These are phyloP conservation scores for Populus tomentosa DNA, from an alignment of 441 rosid genomes.

Conservation along the genomic window DNA sequence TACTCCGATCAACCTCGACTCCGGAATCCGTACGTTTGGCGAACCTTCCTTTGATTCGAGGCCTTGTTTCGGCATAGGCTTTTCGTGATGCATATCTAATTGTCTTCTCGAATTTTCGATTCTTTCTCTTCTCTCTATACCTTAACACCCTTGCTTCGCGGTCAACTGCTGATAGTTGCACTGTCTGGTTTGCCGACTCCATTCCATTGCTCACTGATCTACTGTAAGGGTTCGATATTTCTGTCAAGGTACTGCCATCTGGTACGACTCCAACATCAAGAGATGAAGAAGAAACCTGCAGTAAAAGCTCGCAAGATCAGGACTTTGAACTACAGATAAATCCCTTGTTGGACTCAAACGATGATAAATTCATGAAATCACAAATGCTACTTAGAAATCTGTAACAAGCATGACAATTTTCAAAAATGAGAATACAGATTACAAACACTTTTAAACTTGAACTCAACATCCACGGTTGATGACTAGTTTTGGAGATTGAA, in stretches of 20 bases:
- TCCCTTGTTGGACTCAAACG: neutral
- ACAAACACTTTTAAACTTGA: too few species aligned
- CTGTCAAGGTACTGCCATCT: constrained; percentile 57
- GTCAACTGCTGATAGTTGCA: constrained; percentile 62
- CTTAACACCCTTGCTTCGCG: constrained; percentile 88
- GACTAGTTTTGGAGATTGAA: too few species aligned
- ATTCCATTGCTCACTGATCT: constrained; percentile 23
- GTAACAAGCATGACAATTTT: too few species aligned
- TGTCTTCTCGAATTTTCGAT: constrained; percentile 92
- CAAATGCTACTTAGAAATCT: too few species aligned
- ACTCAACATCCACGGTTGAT: too few species aligned
- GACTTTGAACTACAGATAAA: neutral
- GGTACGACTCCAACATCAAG: constrained; percentile 93
- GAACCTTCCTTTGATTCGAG: constrained; percentile 88
- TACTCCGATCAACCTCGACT: constrained; percentile 39
- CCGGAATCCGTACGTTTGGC: constrained; percentile 60
- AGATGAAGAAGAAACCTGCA: constrained; percentile 83
- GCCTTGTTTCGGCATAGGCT: constrained; percentile 95
- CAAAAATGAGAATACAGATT: too few species aligned
- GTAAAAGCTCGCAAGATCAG: neutral
- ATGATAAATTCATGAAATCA: neutral
- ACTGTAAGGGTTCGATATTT: constrained; percentile 51
- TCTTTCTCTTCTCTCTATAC: constrained; percentile 98
- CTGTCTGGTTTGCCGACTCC: constrained; percentile 44
- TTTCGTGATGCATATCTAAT: constrained; percentile 91